Evolutionary conservation across 352 stramenopile genomes (phyloP).

Genomic region (Phytophthora kernoviae): DNA sequence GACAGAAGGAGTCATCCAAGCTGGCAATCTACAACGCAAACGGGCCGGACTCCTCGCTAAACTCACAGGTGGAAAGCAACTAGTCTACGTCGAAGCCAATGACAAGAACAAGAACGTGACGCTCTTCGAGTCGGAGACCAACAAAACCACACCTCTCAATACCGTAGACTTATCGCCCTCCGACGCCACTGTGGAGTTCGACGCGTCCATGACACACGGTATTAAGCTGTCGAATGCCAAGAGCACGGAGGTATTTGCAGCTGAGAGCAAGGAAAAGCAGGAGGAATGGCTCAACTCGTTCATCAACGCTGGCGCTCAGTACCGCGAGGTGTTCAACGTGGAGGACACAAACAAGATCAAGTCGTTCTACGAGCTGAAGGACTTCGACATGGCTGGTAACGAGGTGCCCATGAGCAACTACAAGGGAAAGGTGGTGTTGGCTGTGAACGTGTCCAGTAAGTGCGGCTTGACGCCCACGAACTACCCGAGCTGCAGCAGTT

Average conservation of each 20-base stretch:
- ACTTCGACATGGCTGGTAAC: slow-evolving; percentile 72
- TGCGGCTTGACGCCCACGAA: slow-evolving; percentile 85
- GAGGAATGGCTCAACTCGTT: slow-evolving; percentile 60
- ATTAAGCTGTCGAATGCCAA: slow-evolving; percentile 50
- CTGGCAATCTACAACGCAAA: slow-evolving; percentile 34
- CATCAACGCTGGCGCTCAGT: slow-evolving; percentile 48
- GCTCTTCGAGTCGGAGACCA: slow-evolving; percentile 49
- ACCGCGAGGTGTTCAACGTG: slow-evolving; percentile 47
- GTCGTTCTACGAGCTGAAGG: slow-evolving; percentile 84
- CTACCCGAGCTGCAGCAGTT: slow-evolving; percentile 86
- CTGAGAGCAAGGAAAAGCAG: slow-evolving; percentile 46
- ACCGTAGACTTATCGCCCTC: slow-evolving; percentile 32
- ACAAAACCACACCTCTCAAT: slow-evolving; percentile 25
- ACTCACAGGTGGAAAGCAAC: slow-evolving; percentile 32
- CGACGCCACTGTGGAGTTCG: slow-evolving; percentile 40
- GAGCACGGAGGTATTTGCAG: slow-evolving; percentile 36
- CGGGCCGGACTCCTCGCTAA: slow-evolving; percentile 25
- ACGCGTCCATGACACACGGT: slow-evolving; percentile 31
- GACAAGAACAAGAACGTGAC: slow-evolving; percentile 45
- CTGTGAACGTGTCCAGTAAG: slow-evolving; percentile 87
- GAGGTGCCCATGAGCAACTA: slow-evolving; percentile 73
- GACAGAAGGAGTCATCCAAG: slow-evolving; percentile 38
- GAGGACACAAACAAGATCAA: slow-evolving; percentile 34
- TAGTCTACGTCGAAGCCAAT: slow-evolving; percentile 51
- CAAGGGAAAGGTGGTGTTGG: slow-evolving; percentile 66